Evolutionary conservation across 495 filamentous ascomycete species (phyloP).

Genomic region (Cladorrhinum samala): DNA sequence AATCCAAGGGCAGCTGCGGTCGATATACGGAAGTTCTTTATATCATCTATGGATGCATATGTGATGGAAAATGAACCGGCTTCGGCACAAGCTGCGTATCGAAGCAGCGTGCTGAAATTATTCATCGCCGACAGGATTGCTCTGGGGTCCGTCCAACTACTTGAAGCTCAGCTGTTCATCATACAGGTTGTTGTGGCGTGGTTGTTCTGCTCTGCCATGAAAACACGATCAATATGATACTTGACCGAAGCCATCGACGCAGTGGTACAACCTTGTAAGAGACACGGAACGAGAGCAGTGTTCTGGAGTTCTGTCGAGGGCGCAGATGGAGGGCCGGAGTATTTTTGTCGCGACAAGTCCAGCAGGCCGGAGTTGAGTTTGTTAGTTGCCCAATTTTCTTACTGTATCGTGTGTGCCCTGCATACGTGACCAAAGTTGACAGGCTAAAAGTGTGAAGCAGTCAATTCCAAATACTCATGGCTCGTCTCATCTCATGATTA

Average conservation of each 20-base stretch:
- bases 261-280: neutral
- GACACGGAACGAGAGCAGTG: neutral
- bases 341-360: neutral
- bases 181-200: constrained; percentile 26
- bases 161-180: constrained; percentile 21
- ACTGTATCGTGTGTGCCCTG: too few species aligned
- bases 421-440: too few species aligned
- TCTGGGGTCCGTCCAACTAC: constrained; percentile 22
- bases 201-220: constrained; percentile 6
- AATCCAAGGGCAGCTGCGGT: neutral
- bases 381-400: too few species aligned
- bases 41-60: constrained; percentile 40
- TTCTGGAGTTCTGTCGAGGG: too few species aligned
- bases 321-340: neutral
- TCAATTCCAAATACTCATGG: constrained; percentile 5
- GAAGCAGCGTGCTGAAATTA: constrained; percentile 26
- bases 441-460: too few species aligned
- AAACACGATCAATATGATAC: neutral
- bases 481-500: too few species aligned
- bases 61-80: constrained; percentile 27
- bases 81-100: constrained; percentile 19
- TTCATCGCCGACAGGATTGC: constrained; percentile 34
- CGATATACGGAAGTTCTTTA: constrained; percentile 33
- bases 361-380: too few species aligned
- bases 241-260: neutral